Evolutionary conservation across 2,329 filamentous ascomycete species (phyloP).

Genomic region (Pseudogymnoascus sp.): DNA sequence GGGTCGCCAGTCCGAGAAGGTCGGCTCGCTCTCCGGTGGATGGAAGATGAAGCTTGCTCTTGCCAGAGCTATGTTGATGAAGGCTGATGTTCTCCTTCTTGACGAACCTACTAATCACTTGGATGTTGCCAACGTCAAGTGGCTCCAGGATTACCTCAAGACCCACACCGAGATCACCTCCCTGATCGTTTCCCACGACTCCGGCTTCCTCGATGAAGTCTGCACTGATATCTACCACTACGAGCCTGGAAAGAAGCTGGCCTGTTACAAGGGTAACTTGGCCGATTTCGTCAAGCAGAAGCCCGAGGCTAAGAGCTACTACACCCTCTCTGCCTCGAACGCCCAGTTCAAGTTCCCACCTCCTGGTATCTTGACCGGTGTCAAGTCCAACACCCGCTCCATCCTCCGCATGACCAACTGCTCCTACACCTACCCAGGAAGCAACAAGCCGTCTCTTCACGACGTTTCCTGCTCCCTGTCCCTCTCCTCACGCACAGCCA

Average conservation of each 20-base stretch:
- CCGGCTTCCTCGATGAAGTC: slow-evolving; percentile 90
- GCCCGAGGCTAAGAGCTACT: slow-evolving; percentile 96
- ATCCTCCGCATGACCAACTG: slow-evolving; percentile 93
- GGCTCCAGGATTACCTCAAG: slow-evolving; percentile 93
- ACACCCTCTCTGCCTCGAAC: slow-evolving; percentile 80
- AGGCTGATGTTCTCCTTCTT: slow-evolving; percentile 89
- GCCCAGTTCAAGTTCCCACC: slow-evolving; percentile 98
- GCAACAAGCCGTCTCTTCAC: slow-evolving; percentile 74
- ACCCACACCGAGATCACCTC: slow-evolving; percentile 93
- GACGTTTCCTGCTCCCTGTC: slow-evolving; percentile 84
- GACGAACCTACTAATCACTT: slow-evolving; percentile 99
- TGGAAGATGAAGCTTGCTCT: slow-evolving; percentile 99
- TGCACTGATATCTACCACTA: slow-evolving; percentile 99
- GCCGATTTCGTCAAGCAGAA: slow-evolving; percentile 78
- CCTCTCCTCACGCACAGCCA: slow-evolving; percentile 86
- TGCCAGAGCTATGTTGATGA: slow-evolving; percentile 92
- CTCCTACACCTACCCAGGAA: slow-evolving; percentile 87
- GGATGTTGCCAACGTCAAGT: slow-evolving; percentile 91
- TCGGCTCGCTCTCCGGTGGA: slow-evolving; percentile 90
- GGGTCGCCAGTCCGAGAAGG: slow-evolving; percentile 79
- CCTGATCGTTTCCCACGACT: slow-evolving; percentile 98
- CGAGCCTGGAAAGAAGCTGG: slow-evolving; percentile 88
- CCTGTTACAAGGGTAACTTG: slow-evolving; percentile 75
- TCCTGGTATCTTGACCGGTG: slow-evolving; percentile 85
- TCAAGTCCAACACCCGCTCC: slow-evolving; percentile 88